Evolutionary conservation across 2,329 filamentous ascomycete species (phyloP), one percentile per base, ranked within the genome.

Genomic region (Sporothrix luriei): DNA sequence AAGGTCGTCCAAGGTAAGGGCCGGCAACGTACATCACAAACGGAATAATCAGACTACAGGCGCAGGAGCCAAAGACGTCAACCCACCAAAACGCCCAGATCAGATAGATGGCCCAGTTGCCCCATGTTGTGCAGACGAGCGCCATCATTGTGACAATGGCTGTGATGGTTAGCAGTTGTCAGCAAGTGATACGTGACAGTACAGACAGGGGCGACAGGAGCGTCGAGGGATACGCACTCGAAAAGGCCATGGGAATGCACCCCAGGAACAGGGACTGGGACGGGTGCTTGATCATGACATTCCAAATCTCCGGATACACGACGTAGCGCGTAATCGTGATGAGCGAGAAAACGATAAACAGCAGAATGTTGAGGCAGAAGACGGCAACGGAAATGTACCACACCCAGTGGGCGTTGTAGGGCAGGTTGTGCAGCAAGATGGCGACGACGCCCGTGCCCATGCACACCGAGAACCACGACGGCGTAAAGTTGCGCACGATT

Each of bases 381-480:
- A 90, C 82, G 61, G 82, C 74, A 13, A 85, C 79, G 0, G 86
- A 84, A 29, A 89, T 78, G 76, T 84, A 87, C 72, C 68, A 82
- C 0, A 90, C 78, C 80, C 83, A 85, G 13, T 73, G 72, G 1
- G 82, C 80, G 69, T 86, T 82, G 76, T 87, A 90, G 0, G 87
- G 87, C 4, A 90, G 81, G 10, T 82, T 82, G 71, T 84, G 79
- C 4, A 90, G 80, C 5, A 90, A 79, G 29, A 88, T 82, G 0
- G 85, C 85, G 0, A 87, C 83, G 52, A 90, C 85, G 14, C 88
- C 88, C 0, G 88, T 90, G 40, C 88, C 87, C 87, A 90, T 87
- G n/a, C 79, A 84, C 26, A 83, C 80, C 0, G 80, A 78, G 75
- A 86, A 85, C 84, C 83, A 82, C 78, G 81, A 84, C 24, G 82